A percentile compares a stretch with the other conserved stretches of the same genome.
These are phyloP conservation scores for Ambrosiella beaveri DNA, from an alignment of 2,329 filamentous ascomycete genomes.

Conservation along the genomic window DNA sequence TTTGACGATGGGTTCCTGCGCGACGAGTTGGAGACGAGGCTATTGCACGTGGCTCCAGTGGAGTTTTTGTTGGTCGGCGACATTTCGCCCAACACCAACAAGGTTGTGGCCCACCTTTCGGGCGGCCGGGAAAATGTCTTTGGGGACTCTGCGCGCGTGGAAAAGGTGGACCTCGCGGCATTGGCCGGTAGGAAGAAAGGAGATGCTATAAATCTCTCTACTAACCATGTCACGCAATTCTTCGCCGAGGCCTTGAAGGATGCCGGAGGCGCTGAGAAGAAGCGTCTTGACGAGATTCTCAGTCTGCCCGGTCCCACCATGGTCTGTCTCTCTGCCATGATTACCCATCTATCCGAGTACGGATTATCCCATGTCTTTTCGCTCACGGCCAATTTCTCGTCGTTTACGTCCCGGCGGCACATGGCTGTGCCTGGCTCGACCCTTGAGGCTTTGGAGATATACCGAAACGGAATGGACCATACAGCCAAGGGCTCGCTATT, in stretches of 20 bases:
- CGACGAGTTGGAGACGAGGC: slow-evolving; percentile 83
- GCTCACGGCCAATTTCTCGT: slow-evolving; percentile 90
- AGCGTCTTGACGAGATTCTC: slow-evolving; percentile 70
- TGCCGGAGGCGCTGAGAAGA: slow-evolving; percentile 32
- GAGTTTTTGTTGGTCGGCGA: slow-evolving; percentile 89
- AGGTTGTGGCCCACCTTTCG: slow-evolving; percentile 76
- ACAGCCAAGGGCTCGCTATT: slow-evolving; percentile 75
- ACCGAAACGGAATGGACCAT: slow-evolving; percentile 83
- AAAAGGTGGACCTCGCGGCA: slow-evolving; percentile 34
- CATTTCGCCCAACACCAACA: slow-evolving; percentile 78
- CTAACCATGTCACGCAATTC: slow-evolving; percentile 84
- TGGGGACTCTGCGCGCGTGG: slow-evolving; percentile 74
- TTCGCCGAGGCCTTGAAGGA: slow-evolving; percentile 55
- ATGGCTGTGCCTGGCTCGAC: slow-evolving; percentile 96
- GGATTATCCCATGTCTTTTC: slow-evolving; percentile 91
- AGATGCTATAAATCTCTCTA: slow-evolving; percentile 17
- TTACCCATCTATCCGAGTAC: slow-evolving; percentile 79
- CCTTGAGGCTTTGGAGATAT: slow-evolving; percentile 82
- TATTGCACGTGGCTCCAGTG: slow-evolving; percentile 88
- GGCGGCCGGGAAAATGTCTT: slow-evolving; percentile 83
- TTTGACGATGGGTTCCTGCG: slow-evolving; percentile 98
- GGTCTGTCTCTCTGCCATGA: slow-evolving; percentile 91
- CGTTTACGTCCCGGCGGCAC: slow-evolving; percentile 82
- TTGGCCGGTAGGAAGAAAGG: not conserved
- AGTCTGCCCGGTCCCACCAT: slow-evolving; percentile 72